These are phyloP conservation scores for Sarcocystis neurona DNA, from an alignment of 169 alveolate species.

Conservation along the genomic window DNA sequence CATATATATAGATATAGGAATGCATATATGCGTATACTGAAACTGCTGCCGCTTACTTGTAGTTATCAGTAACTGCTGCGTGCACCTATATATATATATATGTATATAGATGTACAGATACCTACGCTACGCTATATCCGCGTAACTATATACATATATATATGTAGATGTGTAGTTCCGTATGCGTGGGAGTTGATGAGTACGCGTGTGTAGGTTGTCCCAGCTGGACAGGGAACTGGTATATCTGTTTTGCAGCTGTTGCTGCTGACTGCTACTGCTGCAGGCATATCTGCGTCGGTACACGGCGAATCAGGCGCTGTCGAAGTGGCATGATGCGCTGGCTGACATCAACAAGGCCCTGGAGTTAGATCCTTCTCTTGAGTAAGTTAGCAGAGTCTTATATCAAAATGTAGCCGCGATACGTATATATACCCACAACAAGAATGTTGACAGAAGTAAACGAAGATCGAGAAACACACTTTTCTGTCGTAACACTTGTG, in stretches of 20 bases:
- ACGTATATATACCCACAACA: no score
- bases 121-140: background rate
- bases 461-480: no score
- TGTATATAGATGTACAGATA: no score
- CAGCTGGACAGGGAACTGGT: no score
- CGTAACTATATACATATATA: constrained; percentile 18
- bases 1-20: no score
- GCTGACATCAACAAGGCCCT: constrained; percentile 85
- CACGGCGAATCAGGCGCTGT: constrained; percentile 81
- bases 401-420: background rate
- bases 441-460: no score
- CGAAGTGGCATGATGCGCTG: constrained; percentile 85
- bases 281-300: constrained; percentile 81
- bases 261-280: background rate
- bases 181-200: constrained; percentile 11
- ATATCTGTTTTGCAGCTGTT: background rate
- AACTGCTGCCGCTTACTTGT: no score
- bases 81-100: no score
- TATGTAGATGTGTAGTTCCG: constrained; percentile 41
- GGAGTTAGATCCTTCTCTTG: constrained; percentile 78
- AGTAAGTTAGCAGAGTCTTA: constrained; percentile 11
- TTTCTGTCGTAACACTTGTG: no score
- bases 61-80: no score
- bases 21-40: no score
- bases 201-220: constrained; percentile 56